Base-by-base conservation (phyloP, 2,329 filamentous ascomycete genomes). In the Trichoderma gracile region DNA sequence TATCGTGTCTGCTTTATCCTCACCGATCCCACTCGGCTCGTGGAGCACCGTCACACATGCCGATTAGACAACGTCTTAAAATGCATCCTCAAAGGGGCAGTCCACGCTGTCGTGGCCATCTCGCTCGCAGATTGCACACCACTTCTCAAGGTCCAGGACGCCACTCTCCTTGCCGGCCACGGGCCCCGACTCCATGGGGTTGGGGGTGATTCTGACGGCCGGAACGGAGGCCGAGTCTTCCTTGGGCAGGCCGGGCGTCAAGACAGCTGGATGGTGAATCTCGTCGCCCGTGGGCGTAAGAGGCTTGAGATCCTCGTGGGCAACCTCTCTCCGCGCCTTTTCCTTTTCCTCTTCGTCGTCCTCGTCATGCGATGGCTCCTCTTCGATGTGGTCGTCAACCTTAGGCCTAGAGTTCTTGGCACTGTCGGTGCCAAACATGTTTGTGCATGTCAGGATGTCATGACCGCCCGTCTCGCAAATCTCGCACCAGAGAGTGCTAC, bases 21-120 rank as follows among this genome's bases (percentile, higher is more conserved):
- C 33, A 3, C 43, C 50, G 8, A 27, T 45, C 5, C 45, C 42
- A 25, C 47, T 38, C 49, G 46, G 15, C 40, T 54, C 63, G 10
- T 45, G 15, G 27, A 52, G 30, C 10, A 17, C 46, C 33, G 25
- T 59, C 60, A 47, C 23, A 21, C 17, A 45, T 56, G 12, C 53
- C n/a, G 45, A n/a, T 56, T 21, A 7, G 42, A 58, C 55, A 47
- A 21, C 12, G 8, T 15, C 63, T 75, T 79, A 89, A 68, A 89
- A 90, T 33, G 87, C 87, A 76, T 96, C 92, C 78, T 97, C 93
- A 77, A 96, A 90, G 14, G 93, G 93, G 77, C 93, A 97, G 76
- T 96, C 92, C 67, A 96, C 93, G 73, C 94, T 97, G 77, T 97
- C 91, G 75, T 99, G 95, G 15, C 95, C 95, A 73, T 99, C 95